Conservation (phyloP, 2,329 filamentous ascomycete genomes). For the Alternaria sp. region DNA sequence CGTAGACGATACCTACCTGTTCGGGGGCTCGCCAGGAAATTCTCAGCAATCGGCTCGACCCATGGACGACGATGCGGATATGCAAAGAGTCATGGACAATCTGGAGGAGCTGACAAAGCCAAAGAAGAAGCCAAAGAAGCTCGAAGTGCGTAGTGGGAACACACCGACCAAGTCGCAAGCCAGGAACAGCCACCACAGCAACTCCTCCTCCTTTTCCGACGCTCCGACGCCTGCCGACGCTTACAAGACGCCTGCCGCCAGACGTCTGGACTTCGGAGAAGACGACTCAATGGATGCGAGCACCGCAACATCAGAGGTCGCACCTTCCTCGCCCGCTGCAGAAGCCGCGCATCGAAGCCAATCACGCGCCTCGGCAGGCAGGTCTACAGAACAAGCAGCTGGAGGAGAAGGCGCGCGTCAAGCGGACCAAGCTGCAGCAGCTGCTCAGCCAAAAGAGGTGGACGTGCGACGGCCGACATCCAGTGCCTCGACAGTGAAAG, state of each 20-base stretch:
- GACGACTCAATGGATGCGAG: conserved; percentile 37
- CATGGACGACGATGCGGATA: conserved; percentile 12
- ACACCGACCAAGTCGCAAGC: conserved; percentile 20
- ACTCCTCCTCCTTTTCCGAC: conserved; percentile 39
- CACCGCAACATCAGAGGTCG: conserved; percentile 39
- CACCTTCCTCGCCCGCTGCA: conserved; percentile 53
- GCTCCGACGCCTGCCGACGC: conserved; percentile 50
- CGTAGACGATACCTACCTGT: conserved; percentile 56
- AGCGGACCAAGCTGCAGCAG: conserved; percentile 12
- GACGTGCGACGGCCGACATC: conserved; percentile 44
- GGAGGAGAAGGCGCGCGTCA: conserved; percentile 2
- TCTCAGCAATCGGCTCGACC: conserved; percentile 25
- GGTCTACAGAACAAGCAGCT: background rate
- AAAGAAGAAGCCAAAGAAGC: conserved; percentile 33
- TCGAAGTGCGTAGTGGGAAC: conserved; percentile 23
- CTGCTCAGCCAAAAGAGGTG: conserved; percentile 21
- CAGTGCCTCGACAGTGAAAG: conserved; percentile 50
- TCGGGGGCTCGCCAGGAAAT: conserved; percentile 48
- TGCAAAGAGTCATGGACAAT: conserved; percentile 24
- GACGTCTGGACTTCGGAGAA: conserved; percentile 28
- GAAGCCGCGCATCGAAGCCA: conserved; percentile 47
- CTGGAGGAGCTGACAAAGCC: conserved; percentile 25
- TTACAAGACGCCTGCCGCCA: conserved; percentile 51
- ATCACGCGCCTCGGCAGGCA: conserved; percentile 23
- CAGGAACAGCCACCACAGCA: conserved; percentile 20